Evolutionary conservation across 2,329 filamentous ascomycete species (phyloP).

Genomic region (Pyrenophora seminiperda): DNA sequence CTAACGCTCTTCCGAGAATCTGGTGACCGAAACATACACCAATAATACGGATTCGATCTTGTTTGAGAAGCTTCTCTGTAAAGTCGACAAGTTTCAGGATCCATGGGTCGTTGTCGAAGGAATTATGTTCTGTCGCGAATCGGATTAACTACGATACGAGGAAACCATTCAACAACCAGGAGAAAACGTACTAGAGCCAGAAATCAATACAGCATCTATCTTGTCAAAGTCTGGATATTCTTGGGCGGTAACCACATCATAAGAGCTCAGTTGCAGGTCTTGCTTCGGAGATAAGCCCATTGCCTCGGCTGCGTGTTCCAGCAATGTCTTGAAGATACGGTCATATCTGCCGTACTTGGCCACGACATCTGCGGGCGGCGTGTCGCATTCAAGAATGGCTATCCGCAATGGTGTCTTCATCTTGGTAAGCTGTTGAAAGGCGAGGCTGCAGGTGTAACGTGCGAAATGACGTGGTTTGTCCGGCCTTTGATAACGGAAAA

Average conservation of each 20-base stretch:
- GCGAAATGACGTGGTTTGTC: not conserved
- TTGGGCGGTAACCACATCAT: slow-evolving; percentile 71
- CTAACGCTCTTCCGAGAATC: slow-evolving; percentile 76
- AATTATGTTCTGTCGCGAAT: slow-evolving; percentile 63
- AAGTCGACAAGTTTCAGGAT: slow-evolving; percentile 75
- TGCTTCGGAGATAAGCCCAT: slow-evolving; percentile 49
- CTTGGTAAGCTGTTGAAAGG: not conserved
- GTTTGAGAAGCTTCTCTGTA: slow-evolving; percentile 63
- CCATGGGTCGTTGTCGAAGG: slow-evolving; percentile 77
- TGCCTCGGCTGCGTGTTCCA: slow-evolving; percentile 58
- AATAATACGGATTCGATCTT: slow-evolving; percentile 70
- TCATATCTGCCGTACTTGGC: slow-evolving; percentile 74
- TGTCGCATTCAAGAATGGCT: slow-evolving; percentile 88
- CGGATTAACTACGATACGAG: slow-evolving; percentile 14
- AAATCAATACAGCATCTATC: slow-evolving; percentile 82
- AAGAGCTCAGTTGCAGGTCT: slow-evolving; percentile 65
- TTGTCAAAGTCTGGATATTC: slow-evolving; percentile 74
- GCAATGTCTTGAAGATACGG: slow-evolving; percentile 61
- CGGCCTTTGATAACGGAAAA: slow-evolving; percentile 7
- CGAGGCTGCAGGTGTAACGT: not conserved
- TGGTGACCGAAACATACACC: slow-evolving; percentile 90
- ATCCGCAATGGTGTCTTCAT: slow-evolving; percentile 65
- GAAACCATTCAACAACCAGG: not conserved
- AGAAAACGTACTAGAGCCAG: slow-evolving; percentile 65
- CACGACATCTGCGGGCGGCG: slow-evolving; percentile 67